Base-by-base conservation (phyloP, 441 rosid species). In the Adansonia grandidieri region DNA sequence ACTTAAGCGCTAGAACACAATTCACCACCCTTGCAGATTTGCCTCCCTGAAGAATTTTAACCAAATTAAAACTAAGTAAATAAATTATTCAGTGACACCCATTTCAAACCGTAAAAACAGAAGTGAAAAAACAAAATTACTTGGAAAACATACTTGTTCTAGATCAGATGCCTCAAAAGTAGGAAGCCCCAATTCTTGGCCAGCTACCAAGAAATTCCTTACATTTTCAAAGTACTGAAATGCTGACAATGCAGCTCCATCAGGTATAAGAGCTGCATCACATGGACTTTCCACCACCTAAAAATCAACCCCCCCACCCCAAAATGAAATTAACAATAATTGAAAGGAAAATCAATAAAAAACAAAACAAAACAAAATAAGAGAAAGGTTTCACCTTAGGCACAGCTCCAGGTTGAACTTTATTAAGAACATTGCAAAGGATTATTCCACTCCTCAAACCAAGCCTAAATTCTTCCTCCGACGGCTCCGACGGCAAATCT, bases 81-180 rank as follows among this genome's bases (percentile, higher is more conserved):
- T 64, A 57, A 22, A 48, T 53, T n/a, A 45, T n/a, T 40, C 37
- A 32, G 2, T 32, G 37, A 0, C 1, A 32, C 37, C 37, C 37
- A 32, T 32, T 1, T 32, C 37, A 32, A 32, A 32, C 2, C 37
- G 37, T 32, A 32, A 32, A 32, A 32, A 32, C 37, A 32, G 37
- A 32, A 32, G 37, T 32, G 37, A 32, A 32, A 32, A 32, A 32
- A 32, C 37, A 32, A 32, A 32, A 32, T 2, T 32, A 32, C 37
- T 32, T 1, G 37, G 37, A 32, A 58, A 9, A 66, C 89, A 40
- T 81, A 93, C 99, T 78, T 96, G 99, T 84, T 96, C 98, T 42
- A 96, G 93, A 89, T 96, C 99, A 77, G 99, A 96, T 50, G 99
- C 99, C 79, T 96, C 99, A 80, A 96, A 96, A 15, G 92, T 91